Conservation (phyloP, 371 early-diverging fungal species). For the Dichotomocladium elegans region DNA sequence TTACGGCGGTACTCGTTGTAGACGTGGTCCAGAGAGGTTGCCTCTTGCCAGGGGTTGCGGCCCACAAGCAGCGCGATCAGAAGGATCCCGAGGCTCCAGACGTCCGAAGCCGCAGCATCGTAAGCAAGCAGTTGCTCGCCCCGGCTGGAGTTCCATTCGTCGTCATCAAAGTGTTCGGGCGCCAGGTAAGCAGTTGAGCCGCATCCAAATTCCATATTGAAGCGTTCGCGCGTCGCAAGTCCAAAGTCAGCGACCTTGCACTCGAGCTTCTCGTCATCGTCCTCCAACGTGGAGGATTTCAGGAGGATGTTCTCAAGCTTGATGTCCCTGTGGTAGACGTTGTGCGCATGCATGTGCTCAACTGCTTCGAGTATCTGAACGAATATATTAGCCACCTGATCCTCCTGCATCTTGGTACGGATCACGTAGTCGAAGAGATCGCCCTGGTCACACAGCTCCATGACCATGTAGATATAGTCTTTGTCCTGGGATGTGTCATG, state of each 20-base stretch:
- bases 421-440: constrained; percentile 57
- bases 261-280: constrained; percentile 23
- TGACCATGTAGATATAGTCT: constrained; percentile 45
- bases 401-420: constrained; percentile 28
- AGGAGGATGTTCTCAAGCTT: constrained; percentile 78
- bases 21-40: constrained; percentile 45
- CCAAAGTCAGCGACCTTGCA: constrained; percentile 85
- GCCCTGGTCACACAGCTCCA: constrained; percentile 59
- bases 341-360: constrained; percentile 46
- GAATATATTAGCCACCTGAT: constrained; percentile 36
- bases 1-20: constrained; percentile 49
- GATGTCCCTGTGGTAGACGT: constrained; percentile 71
- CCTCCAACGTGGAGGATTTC: constrained; percentile 10
- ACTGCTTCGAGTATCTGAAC: constrained; percentile 51
- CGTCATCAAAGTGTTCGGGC: constrained; percentile 55
- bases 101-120: constrained; percentile 64
- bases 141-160: constrained; percentile 12
- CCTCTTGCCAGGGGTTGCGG: constrained; percentile 79
- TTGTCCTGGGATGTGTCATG: constrained; percentile 44
- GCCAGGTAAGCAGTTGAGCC: constrained; percentile 69
- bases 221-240: constrained; percentile 66
- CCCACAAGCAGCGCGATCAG: constrained; percentile 71
- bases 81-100: constrained; percentile 77
- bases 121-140: constrained; percentile 38
- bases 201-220: constrained; percentile 72